Evolutionary conservation across 1,284 basidiomycete species (phyloP), one percentile per base, ranked within the genome.

Genomic region (Uromyces viciae-fabae): DNA sequence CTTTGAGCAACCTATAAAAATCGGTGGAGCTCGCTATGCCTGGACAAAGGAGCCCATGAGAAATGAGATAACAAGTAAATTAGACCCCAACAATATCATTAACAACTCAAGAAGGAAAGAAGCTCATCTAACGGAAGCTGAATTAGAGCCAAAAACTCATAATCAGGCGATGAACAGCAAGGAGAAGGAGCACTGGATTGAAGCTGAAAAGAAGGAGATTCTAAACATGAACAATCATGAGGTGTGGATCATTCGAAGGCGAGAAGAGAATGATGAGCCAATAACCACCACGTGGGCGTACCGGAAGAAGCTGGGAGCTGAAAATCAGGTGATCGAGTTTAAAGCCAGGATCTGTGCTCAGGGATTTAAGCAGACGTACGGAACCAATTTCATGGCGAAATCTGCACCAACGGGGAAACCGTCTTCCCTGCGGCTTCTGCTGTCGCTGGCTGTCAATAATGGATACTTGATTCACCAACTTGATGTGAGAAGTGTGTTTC

Each of bases 321-420:
- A 36, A 8, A 64, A 64, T 46, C 40, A 71, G 19, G 17, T 71
- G 7, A 19, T 46, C 17, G 46, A 71, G 22, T 71, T 22, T 3
- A 52, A 71, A 46, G 68, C 68, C 3, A 15, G 68, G n/a, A 46
- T 71, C 22, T 71, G 68, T 25, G 68, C 68, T 3, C 68, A 71
- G 17, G 68, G 40, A 1, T 71, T 71, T 33, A 28, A 14, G 19
- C 68, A 71, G 28, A 5, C 17, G 3, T 25, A 43, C 28, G 68
- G 68, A 28, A 46, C 2, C 2, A 31, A 71, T 22, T 71, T 46
- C 40, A 40, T 42, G 5, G 11, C n/a, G 2, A 71, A n/a, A 33
- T 71, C 40, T 25, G 68, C 68, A 7, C 68, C 68, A 46, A 71
- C 40, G 8, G 64, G 64, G n/a, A 60, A 60, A 38, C 3, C 60